Base-by-base conservation (phyloP, 2,329 filamentous ascomycete genomes). In the Calonectria honghensis region DNA sequence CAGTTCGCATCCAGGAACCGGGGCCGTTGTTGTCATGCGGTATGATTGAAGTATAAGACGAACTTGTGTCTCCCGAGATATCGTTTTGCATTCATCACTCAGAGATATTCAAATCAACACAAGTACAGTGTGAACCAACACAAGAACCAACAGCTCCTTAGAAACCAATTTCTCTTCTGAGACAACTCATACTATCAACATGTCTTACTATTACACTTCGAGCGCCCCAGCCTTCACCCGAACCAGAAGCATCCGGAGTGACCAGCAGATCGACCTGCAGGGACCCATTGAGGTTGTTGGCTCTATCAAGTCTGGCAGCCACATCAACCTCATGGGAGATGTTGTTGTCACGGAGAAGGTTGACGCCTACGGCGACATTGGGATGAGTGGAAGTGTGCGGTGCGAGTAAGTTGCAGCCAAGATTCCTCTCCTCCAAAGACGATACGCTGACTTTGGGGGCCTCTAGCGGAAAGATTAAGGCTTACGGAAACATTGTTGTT, bases 241-340 rank as follows among this genome's bases (percentile, higher is more conserved):
- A 73, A 85, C 83, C 20, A 84, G 83, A 70, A 85, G 84, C 75
- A 86, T 89, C 79, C 85, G 84, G 76, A 87, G 85, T 66, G 87
- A 88, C 45, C 79, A 84, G 20, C 82, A 85, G 45, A 76, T 89
- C 69, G 78, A 83, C 31, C 82, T 89, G 7, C 77, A 81, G 4
- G 88, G 88, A 1, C 88, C 88, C 11, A 81, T 89, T 75, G 87
- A 90, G 73, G 85, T 90, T 27, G 83, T 84, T 31, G 87, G 87
- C 14, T 88, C 86, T 4, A 86, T 90, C 78, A 85, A 85, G 75
- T 87, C 85, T 7, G 87, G 86, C 67, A 85, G 87, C 9, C 85
- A 85, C 35, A 85, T 90, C 66, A 84, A 80, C 18, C 84, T 90
- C 32, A 80, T 84, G 5, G 88, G 87, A 4, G 86, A 88, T 68